Evolutionary conservation across 2,329 filamentous ascomycete species (phyloP).

Genomic region (Fusarium palustre): DNA sequence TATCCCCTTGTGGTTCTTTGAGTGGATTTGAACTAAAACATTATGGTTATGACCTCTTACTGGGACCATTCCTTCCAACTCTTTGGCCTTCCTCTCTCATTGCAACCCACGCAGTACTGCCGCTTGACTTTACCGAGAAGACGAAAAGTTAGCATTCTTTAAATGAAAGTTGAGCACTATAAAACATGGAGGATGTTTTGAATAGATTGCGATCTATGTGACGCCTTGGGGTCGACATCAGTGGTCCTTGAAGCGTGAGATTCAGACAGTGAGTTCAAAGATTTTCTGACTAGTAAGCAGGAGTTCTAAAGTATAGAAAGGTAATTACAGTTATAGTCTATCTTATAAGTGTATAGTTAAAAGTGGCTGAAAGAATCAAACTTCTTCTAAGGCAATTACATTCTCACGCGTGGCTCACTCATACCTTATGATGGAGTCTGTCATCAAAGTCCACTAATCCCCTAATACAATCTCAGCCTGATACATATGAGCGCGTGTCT

Average conservation of each 20-base stretch:
- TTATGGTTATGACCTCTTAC: background rate
- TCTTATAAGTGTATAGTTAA: background rate
- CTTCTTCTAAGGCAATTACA: background rate
- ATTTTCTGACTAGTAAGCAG: background rate
- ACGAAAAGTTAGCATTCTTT: fast-evolving
- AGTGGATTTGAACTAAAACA: background rate
- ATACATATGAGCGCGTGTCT: fast-evolving
- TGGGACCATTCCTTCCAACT: background rate
- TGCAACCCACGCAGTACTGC: background rate
- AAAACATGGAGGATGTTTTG: background rate
- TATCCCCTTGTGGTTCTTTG: background rate
- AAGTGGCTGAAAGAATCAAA: background rate
- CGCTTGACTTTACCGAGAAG: too few species aligned
- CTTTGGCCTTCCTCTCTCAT: background rate
- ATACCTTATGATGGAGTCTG: background rate
- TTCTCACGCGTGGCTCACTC: background rate
- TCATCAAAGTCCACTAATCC: background rate
- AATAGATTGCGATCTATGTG: background rate
- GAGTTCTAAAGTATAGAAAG: background rate
- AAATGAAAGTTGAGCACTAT: background rate
- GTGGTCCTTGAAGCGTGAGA: background rate
- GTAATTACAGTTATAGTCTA: background rate
- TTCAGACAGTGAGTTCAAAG: background rate
- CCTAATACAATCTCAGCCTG: background rate
- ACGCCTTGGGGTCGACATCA: background rate